Evolutionary conservation across 495 filamentous ascomycete genomes (phyloP).

Genomic region (Platismatia glauca): DNA sequence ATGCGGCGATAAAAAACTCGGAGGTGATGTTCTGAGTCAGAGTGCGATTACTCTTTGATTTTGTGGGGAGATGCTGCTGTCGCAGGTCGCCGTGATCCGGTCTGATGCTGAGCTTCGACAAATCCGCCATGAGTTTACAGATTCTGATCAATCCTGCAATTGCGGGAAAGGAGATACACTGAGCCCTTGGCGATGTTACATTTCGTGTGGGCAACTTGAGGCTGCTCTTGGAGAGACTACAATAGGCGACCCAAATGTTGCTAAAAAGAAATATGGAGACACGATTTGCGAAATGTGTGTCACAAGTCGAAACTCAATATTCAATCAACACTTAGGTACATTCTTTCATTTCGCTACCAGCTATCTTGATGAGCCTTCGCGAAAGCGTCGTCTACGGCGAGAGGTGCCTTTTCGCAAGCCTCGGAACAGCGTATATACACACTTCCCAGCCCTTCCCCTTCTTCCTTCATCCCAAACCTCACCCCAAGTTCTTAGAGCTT

Average conservation of each 20-base stretch:
- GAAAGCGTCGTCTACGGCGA: background rate
- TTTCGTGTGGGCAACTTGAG: background rate
- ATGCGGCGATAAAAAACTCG: constrained; percentile 19
- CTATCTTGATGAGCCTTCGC: background rate
- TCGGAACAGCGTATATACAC: constrained; percentile 1
- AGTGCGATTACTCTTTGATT: background rate
- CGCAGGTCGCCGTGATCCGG: background rate
- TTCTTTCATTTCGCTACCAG: background rate
- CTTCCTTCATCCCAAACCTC: too few relatives aligned
- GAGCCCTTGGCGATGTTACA: background rate
- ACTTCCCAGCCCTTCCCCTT: background rate
- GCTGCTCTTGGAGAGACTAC: background rate
- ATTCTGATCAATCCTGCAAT: background rate
- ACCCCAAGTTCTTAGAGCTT: background rate
- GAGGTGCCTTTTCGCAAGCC: background rate
- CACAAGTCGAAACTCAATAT: background rate
- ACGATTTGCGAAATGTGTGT: background rate
- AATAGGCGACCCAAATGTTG: background rate
- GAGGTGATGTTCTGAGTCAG: constrained; percentile 18
- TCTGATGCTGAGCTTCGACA: constrained; percentile 6
- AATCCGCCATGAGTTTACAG: background rate
- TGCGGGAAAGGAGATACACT: background rate
- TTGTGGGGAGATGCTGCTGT: background rate
- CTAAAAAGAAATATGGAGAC: background rate
- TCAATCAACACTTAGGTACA: background rate